Percentiles rank a stretch among this genome's conserved stretches.
phyloP scores from a whole-genome alignment of 495 filamentous ascomycete species.

The Aspergillus mulundensis region DNA sequence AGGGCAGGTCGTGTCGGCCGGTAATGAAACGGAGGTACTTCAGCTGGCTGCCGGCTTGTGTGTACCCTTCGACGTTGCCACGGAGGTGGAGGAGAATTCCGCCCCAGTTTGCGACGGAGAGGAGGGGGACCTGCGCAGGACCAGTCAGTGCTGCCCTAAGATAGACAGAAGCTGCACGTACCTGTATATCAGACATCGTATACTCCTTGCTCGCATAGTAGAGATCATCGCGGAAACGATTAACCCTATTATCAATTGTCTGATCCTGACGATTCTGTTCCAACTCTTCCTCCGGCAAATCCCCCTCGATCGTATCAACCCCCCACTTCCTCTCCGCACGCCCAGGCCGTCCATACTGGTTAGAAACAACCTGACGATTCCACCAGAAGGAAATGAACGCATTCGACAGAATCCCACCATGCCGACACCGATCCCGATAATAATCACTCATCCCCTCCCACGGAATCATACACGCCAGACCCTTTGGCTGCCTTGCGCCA shows the following conservation, averaged over 20 bases:
- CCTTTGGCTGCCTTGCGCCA: slow-evolving; percentile 56
- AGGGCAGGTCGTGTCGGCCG: slow-evolving; percentile 66
- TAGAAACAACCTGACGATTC: slow-evolving; percentile 55
- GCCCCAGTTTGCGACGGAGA: slow-evolving; percentile 64
- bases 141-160: neutral
- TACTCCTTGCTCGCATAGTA: slow-evolving; percentile 61
- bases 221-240: slow-evolving; percentile 53
- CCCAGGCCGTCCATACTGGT: slow-evolving; percentile 58
- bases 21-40: slow-evolving; percentile 67
- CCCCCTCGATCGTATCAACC: slow-evolving; percentile 59
- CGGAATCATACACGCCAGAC: slow-evolving; percentile 55
- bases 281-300: slow-evolving; percentile 53
- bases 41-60: slow-evolving; percentile 52
- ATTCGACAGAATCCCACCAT: slow-evolving; percentile 63
- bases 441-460: slow-evolving; percentile 71
- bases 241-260: slow-evolving; percentile 50
- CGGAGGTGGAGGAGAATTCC: slow-evolving; percentile 60
- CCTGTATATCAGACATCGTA: slow-evolving; percentile 56
- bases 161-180: slow-evolving; percentile 12
- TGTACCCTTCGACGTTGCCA: slow-evolving; percentile 62
- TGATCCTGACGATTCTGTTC: slow-evolving; percentile 60
- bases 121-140: slow-evolving; percentile 52
- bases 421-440: slow-evolving; percentile 58
- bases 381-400: slow-evolving; percentile 63
- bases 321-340: slow-evolving; percentile 34